phyloP scores from a whole-genome alignment of 139 green algal genomes.

The Chlorella sorokiniana region DNA sequence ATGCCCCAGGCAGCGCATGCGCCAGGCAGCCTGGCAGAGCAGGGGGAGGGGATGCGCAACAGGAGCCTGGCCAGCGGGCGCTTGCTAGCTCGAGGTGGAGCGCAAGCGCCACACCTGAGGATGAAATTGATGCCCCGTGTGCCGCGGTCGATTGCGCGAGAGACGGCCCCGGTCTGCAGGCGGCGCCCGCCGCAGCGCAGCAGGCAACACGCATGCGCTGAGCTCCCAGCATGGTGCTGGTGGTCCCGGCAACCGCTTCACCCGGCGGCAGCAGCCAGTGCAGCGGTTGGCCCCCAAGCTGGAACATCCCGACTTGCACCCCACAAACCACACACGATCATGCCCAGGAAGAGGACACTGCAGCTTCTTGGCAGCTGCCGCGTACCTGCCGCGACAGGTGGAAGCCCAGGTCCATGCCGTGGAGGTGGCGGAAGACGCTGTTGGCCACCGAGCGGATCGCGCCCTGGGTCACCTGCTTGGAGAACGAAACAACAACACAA shows the following conservation, averaged over 20 bases:
- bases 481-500: background rate
- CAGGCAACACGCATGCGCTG: too few species aligned
- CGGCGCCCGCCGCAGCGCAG: background rate
- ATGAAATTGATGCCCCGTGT: conserved; percentile 97
- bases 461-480: conserved; percentile 67
- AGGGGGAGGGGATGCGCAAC: too few species aligned
- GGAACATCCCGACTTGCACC: too few species aligned
- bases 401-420: conserved; percentile 87
- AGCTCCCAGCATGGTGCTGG: background rate
- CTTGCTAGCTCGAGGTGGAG: too few species aligned
- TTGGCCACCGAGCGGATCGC: conserved; percentile 75
- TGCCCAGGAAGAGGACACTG: too few species aligned
- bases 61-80: too few species aligned
- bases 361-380: too few species aligned
- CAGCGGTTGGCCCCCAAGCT: too few species aligned
- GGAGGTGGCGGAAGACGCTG: conserved; percentile 89
- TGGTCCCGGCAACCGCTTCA: background rate
- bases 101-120: conserved; percentile 34
- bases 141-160: conserved; percentile 89
- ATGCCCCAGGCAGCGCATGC: too few species aligned
- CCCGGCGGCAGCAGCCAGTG: too few species aligned
- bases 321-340: too few species aligned
- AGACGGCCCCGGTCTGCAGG: conserved; percentile 79
- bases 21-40: too few species aligned
- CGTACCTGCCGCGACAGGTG: conserved; percentile 80